These are phyloP conservation scores for Rhododendron molle DNA, from an alignment of 148 eudicot genomes.

Conservation along the genomic window DNA sequence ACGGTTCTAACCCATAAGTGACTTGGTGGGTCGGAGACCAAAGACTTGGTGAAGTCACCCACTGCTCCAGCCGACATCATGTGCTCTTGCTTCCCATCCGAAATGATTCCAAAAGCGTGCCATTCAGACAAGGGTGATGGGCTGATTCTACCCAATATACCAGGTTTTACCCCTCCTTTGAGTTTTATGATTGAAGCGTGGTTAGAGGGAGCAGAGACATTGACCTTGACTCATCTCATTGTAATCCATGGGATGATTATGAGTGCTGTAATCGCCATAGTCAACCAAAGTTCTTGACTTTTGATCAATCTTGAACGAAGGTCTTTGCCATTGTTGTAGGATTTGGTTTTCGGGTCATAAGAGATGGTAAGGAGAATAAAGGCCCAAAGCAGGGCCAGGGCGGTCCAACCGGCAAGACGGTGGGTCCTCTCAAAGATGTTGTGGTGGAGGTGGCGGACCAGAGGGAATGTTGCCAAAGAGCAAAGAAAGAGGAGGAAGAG, in stretches of 20 bases:
- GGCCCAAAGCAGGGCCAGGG: conserved; percentile 38
- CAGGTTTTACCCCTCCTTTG: conserved; percentile 39
- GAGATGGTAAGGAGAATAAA: conserved; percentile 33
- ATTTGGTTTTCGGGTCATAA: conserved; percentile 33
- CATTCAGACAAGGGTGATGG: conserved; percentile 54
- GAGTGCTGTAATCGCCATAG: conserved; percentile 24
- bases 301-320: conserved; percentile 21
- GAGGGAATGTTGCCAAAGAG: conserved; percentile 41
- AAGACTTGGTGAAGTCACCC: conserved; percentile 50
- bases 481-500: conserved; percentile 30
- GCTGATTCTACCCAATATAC: conserved; percentile 47
- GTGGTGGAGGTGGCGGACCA: conserved; percentile 49
- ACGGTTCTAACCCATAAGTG: conserved; percentile 50
- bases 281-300: conserved; percentile 42
- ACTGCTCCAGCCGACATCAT: conserved; percentile 63
- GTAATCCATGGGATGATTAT: conserved; percentile 48
- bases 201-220: conserved; percentile 35
- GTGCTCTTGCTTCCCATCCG: conserved; percentile 36
- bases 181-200: conserved; percentile 52
- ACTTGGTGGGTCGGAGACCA: conserved; percentile 39
- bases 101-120: conserved; percentile 62
- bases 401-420: conserved; percentile 23
- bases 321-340: conserved; percentile 10
- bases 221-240: conserved; percentile 35
- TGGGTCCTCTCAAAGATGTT: conserved; percentile 51